phyloP scores from a whole-genome alignment of 2,329 filamentous ascomycete genomes.

The Penicillium sp. region DNA sequence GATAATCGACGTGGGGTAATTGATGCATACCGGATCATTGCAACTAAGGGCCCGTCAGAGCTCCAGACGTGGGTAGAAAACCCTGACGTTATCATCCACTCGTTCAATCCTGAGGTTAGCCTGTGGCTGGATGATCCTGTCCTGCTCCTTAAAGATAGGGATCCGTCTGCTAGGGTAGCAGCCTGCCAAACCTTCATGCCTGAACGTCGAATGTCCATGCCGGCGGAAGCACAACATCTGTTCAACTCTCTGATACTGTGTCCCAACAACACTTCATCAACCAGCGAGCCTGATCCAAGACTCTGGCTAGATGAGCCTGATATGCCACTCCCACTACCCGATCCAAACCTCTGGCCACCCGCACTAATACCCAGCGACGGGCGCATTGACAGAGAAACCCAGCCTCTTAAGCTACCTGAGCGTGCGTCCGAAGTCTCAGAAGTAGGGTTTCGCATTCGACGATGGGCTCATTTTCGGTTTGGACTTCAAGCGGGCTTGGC shows the following conservation, averaged over 20 bases:
- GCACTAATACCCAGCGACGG: slow-evolving; percentile 59
- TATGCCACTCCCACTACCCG: too few species aligned
- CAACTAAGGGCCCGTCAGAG: slow-evolving; percentile 52
- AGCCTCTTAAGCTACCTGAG: slow-evolving; percentile 33
- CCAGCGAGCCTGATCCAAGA: slow-evolving; percentile 40
- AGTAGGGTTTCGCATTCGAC: slow-evolving; percentile 65
- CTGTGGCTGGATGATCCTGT: slow-evolving; percentile 72
- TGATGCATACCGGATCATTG: slow-evolving; percentile 71
- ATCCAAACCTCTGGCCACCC: slow-evolving; percentile 69
- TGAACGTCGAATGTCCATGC: slow-evolving; percentile 54
- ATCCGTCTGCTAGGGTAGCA: slow-evolving; percentile 21
- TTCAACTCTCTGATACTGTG: slow-evolving; percentile 66
- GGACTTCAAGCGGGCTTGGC: slow-evolving; percentile 20
- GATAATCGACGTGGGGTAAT: slow-evolving; percentile 68
- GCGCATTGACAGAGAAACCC: slow-evolving; percentile 48
- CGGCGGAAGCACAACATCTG: slow-evolving; percentile 48
- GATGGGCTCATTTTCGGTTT: slow-evolving; percentile 64
- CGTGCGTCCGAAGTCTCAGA: slow-evolving; percentile 57
- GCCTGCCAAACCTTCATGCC: slow-evolving; percentile 14
- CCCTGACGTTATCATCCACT: slow-evolving; percentile 61
- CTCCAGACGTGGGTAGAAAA: slow-evolving; percentile 63
- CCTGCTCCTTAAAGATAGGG: slow-evolving; percentile 49
- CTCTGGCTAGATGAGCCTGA: too few species aligned
- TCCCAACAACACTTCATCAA: slow-evolving; percentile 42
- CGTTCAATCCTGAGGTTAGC: slow-evolving; percentile 64